A percentile compares a stretch with the other conserved stretches of the same genome.
Evolutionary conservation across 805 yeast genomes (phyloP).

Genomic region (Cyberlindnera bimundalis): DNA sequence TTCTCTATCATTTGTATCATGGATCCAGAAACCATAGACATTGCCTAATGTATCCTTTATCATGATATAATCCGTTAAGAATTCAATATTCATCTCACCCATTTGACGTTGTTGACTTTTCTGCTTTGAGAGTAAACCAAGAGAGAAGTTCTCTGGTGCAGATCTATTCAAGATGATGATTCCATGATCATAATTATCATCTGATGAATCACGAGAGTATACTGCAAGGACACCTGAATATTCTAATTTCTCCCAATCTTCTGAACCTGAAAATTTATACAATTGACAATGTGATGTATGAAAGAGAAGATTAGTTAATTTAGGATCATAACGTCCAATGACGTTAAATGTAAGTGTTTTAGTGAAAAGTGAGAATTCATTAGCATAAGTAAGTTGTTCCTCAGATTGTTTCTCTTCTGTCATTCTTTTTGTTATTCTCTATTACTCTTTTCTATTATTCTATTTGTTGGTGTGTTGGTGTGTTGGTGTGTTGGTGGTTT

Average conservation of each 20-base stretch:
- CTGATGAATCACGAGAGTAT: slow-evolving; percentile 47
- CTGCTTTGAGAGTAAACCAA: slow-evolving; percentile 62
- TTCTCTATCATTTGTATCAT: slow-evolving; percentile 62
- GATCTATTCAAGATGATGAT: slow-evolving; percentile 64
- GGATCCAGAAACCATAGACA: slow-evolving; percentile 77
- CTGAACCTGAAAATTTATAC: slow-evolving; percentile 53
- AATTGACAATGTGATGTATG: slow-evolving; percentile 71
- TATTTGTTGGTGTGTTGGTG: too few species aligned
- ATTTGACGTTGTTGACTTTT: slow-evolving; percentile 37
- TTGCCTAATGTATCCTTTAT: slow-evolving; percentile 65
- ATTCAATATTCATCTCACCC: slow-evolving; percentile 59
- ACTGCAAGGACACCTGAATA: slow-evolving; percentile 68
- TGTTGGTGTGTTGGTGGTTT: too few species aligned
- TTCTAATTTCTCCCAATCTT: slow-evolving; percentile 70
- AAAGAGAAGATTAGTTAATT: slow-evolving; percentile 61
- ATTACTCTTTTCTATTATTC: background rate
- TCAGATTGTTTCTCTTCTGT: slow-evolving; percentile 7
- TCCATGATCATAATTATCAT: slow-evolving; percentile 55
- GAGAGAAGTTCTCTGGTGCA: slow-evolving; percentile 66
- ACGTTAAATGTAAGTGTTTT: slow-evolving; percentile 73
- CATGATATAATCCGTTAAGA: slow-evolving; percentile 66
- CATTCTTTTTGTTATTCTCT: too few species aligned
- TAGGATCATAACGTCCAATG: slow-evolving; percentile 72
- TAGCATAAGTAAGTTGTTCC: slow-evolving; percentile 6
- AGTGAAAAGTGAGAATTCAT: slow-evolving; percentile 48